Percentiles rank a stretch among this genome's conserved stretches.
Evolutionary conservation across 805 yeast genomes (phyloP).

Genomic region (Yarrowia sp.): DNA sequence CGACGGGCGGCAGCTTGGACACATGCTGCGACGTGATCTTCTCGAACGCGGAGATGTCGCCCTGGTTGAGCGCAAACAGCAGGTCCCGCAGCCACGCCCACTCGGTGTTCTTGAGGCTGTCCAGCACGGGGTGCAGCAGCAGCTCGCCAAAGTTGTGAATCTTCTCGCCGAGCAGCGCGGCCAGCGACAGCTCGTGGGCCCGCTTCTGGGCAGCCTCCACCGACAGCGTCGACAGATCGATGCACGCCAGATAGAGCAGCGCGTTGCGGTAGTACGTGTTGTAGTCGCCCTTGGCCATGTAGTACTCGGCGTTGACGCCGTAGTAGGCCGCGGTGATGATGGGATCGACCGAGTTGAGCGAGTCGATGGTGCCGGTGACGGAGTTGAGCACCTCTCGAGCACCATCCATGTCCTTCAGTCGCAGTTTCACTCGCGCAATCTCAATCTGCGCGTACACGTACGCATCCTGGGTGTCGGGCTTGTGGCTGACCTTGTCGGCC

Average conservation of each 20-base stretch:
- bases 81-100: slow-evolving; percentile 72
- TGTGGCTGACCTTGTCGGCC: slow-evolving; percentile 46
- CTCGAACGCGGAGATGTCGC: slow-evolving; percentile 70
- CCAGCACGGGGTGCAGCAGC: slow-evolving; percentile 80
- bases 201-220: slow-evolving; percentile 46
- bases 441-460: slow-evolving; percentile 61
- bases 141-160: slow-evolving; percentile 96
- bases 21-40: slow-evolving; percentile 44
- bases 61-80: slow-evolving; percentile 68
- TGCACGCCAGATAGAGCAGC: slow-evolving; percentile 76
- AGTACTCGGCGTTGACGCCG: slow-evolving; percentile 72
- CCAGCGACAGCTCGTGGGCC: slow-evolving; percentile 74
- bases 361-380: slow-evolving; percentile 57
- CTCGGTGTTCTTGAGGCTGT: slow-evolving; percentile 48
- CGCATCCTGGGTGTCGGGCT: slow-evolving; percentile 48
- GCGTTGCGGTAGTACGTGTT: slow-evolving; percentile 78
- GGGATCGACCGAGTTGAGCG: slow-evolving; percentile 53
- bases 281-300: slow-evolving; percentile 73
- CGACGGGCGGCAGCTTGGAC: slow-evolving; percentile 54
- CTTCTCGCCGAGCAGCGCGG: slow-evolving; percentile 87
- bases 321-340: slow-evolving; percentile 81
- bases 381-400: slow-evolving; percentile 68
- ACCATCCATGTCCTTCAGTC: slow-evolving; percentile 52
- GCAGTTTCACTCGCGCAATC: slow-evolving; percentile 67
- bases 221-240: slow-evolving; percentile 48